phyloP scores from a whole-genome alignment of 2,329 filamentous ascomycete species.

The Daldinia eschscholtzii region DNA sequence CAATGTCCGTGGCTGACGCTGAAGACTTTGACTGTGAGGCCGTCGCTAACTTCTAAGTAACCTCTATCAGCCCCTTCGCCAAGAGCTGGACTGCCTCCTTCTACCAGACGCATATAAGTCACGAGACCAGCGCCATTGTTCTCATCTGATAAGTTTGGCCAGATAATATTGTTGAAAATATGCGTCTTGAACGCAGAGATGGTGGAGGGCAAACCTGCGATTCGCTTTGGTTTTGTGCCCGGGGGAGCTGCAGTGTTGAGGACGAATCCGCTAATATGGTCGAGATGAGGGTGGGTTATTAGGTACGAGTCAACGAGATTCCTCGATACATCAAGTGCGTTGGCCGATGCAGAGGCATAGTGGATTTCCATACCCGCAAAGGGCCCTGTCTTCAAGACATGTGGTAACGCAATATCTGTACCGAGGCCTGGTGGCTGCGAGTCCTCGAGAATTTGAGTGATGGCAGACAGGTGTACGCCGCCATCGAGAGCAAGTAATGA shows the following conservation, averaged over 20 bases:
- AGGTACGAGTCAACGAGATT: constrained; percentile 88
- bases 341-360: constrained; percentile 75
- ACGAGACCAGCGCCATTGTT: constrained; percentile 93
- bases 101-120: constrained; percentile 88
- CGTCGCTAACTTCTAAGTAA: constrained; percentile 90
- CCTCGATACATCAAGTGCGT: constrained; percentile 83
- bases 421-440: constrained; percentile 58
- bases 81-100: constrained; percentile 87
- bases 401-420: constrained; percentile 58
- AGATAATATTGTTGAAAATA: constrained; percentile 98
- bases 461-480: constrained; percentile 87
- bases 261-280: constrained; percentile 91
- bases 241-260: constrained; percentile 92
- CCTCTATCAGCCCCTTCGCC: constrained; percentile 84
- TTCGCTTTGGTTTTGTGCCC: constrained; percentile 82
- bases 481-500: constrained; percentile 94
- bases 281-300: constrained; percentile 96
- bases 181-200: constrained; percentile 92
- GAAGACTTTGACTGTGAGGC: constrained; percentile 88
- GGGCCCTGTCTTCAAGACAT: constrained; percentile 74
- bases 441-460: constrained; percentile 81
- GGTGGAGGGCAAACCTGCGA: constrained; percentile 89
- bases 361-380: constrained; percentile 84
- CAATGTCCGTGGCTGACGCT: constrained; percentile 91
- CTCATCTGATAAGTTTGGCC: constrained; percentile 97